Conservation (phyloP, 225 moss, liverwort and hornwort species). For the Polytrichum commune region DNA sequence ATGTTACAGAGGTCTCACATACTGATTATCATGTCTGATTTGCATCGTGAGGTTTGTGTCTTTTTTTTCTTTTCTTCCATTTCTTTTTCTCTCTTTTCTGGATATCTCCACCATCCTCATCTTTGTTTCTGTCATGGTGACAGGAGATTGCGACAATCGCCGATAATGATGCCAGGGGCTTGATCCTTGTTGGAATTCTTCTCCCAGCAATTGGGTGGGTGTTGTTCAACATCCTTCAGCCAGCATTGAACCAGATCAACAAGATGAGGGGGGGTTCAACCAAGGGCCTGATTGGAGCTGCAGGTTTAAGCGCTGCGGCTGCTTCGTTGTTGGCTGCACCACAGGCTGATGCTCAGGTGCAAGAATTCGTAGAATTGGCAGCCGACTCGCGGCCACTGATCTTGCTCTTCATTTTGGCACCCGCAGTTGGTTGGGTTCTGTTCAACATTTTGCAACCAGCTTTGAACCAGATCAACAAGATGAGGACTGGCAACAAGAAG, state of each 20-base stretch:
- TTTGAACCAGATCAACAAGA: conserved; percentile 74
- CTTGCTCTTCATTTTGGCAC: conserved; percentile 60
- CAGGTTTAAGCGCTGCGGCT: conserved; percentile 63
- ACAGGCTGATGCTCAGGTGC: conserved; percentile 71
- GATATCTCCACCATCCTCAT: no score
- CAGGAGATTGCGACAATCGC: conserved; percentile 61
- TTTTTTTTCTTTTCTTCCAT: not conserved
- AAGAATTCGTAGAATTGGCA: conserved; percentile 63
- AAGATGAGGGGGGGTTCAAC: conserved; percentile 40
- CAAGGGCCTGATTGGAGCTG: conserved; percentile 58
- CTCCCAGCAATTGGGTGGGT: conserved; percentile 89
- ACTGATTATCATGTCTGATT: not conserved
- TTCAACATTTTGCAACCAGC: conserved; percentile 82
- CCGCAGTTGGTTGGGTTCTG: conserved; percentile 87
- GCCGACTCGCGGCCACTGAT: conserved; percentile 70
- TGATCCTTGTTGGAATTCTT: conserved; percentile 49
- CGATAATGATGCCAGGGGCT: conserved; percentile 62
- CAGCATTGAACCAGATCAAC: conserved; percentile 81
- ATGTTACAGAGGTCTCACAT: no score
- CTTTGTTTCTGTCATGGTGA: not conserved
- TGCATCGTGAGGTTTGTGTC: not conserved
- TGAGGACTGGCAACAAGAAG: conserved; percentile 41
- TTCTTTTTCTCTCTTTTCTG: no score
- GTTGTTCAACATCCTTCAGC: conserved; percentile 79
- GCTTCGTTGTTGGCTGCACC: conserved; percentile 53